Base-by-base conservation (phyloP, 2,329 filamentous ascomycete species). In the Penicillium crustosum region DNA sequence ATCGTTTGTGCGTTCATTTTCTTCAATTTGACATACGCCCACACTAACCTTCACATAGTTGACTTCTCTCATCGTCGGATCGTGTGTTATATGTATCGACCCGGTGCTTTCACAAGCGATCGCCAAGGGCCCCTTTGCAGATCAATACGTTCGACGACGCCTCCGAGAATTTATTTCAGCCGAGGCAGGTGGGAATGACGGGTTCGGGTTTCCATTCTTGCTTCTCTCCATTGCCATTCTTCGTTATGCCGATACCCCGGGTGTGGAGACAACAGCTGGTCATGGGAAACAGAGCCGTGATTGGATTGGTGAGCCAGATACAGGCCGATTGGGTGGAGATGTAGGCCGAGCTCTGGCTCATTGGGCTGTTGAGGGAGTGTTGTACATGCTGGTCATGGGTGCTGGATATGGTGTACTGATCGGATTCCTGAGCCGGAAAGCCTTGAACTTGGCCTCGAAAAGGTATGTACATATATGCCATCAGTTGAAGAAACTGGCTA, bases 91-190 rank as follows among this genome's bases (percentile, higher is more conserved):
- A 3, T 85, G 80, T 55, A 87, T 84, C 0, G 85, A 87, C 59
- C 84, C 84, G 0, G 77, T 87, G n/a, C 74, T 87, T 6, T 86
- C 83, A 0, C 84, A 86, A 63, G 83, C 83, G 27, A 79, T 87
- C 17, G 85, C 84, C 19, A 87, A 87, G 67, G 84, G 84, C 0
- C 82, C 83, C 0, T 86, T 88, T 62, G 79, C 85, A 0, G 84
- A 87, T 64, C 86, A 85, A 58, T 87, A 81, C 57, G 84, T 87
- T 2, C 76, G 81, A 10, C 79, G 83, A 1, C 77, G 80, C 3
- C 73, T 87, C 4, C 79, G 84, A 29, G 83, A 87, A 61, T 82
- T 87, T 56, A 86, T 87, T 21, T 86, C 84, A 0, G 79, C 84
- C 1, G 85, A 87, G 61, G 84, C 83, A 4, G 85, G 85, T 7